Percentiles rank a stretch among this genome's conserved stretches.
Conservation (phyloP, 306 rosid genomes). For the Mimosa bimucronata region DNA sequence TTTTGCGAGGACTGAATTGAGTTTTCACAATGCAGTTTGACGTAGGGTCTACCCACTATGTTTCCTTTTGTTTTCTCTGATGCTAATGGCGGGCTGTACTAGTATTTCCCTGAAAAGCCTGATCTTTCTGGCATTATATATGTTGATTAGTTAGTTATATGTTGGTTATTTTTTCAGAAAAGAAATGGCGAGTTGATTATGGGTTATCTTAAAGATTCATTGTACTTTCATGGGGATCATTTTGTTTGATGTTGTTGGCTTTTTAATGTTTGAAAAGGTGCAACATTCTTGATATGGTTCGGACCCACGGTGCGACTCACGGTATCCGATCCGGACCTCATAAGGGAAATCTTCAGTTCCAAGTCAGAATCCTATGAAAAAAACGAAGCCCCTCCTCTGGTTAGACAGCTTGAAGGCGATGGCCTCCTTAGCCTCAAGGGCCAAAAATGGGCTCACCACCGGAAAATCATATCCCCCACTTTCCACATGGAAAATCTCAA, state of each 20-base stretch:
- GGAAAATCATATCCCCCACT: slow-evolving; percentile 84
- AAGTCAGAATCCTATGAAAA: slow-evolving; percentile 86
- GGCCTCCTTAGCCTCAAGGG: slow-evolving; percentile 96
- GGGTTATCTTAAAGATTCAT: neutral
- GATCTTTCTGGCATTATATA: too few relatives aligned
- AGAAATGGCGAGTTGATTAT: neutral
- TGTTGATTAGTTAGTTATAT: too few relatives aligned
- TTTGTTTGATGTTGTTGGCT: too few relatives aligned
- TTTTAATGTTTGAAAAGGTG: slow-evolving; percentile 47
- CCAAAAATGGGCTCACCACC: slow-evolving; percentile 91
- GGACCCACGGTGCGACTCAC: slow-evolving; percentile 90
- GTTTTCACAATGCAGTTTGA: neutral
- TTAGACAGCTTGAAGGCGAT: slow-evolving; percentile 91
- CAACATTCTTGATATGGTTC: slow-evolving; percentile 91
- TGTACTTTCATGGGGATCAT: neutral
- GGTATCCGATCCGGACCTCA: slow-evolving; percentile 86
- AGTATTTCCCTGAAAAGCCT: slow-evolving; percentile 45
- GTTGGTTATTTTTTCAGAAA: too few relatives aligned
- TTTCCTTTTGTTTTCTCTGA: slow-evolving; percentile 29
- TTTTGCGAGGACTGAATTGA: too few relatives aligned
- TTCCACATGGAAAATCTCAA: slow-evolving; percentile 93
- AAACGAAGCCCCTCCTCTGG: slow-evolving; percentile 91
- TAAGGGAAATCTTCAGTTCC: slow-evolving; percentile 82
- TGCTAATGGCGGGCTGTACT: slow-evolving; percentile 50
- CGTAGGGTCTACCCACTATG: slow-evolving; percentile 67